Percentiles rank a stretch among this genome's conserved stretches.
Evolutionary conservation across 2,329 filamentous ascomycete species (phyloP).

Genomic region (Venturia carpophila): DNA sequence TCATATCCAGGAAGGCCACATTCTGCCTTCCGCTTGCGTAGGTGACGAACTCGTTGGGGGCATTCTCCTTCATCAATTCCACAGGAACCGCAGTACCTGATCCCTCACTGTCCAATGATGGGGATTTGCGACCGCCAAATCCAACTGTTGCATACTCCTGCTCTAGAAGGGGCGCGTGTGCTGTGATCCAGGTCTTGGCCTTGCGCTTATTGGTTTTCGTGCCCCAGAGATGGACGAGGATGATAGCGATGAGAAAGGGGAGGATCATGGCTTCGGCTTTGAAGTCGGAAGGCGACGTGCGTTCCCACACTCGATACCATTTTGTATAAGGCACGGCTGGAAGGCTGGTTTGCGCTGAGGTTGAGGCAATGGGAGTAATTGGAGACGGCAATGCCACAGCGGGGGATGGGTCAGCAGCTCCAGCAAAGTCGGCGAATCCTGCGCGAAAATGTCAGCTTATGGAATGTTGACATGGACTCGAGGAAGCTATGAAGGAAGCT

Average conservation of each 20-base stretch:
- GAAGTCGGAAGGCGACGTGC: slow-evolving; percentile 76
- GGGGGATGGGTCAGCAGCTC: slow-evolving; percentile 59
- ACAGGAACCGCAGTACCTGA: slow-evolving; percentile 43
- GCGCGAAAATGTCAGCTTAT: slow-evolving; percentile 18
- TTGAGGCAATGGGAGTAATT: slow-evolving; percentile 23
- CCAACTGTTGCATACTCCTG: slow-evolving; percentile 84
- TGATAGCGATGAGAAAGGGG: slow-evolving; percentile 62
- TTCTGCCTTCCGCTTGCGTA: slow-evolving; percentile 93
- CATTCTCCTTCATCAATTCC: slow-evolving; percentile 72
- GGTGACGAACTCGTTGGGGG: slow-evolving; percentile 73
- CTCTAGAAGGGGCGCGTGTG: slow-evolving; percentile 62
- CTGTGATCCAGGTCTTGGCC: slow-evolving; percentile 71
- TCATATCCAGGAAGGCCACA: slow-evolving; percentile 80
- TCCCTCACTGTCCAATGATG: slow-evolving; percentile 40
- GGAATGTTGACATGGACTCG: not conserved
- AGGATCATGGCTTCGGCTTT: slow-evolving; percentile 77
- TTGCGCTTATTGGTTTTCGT: slow-evolving; percentile 70
- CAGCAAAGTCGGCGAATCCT: slow-evolving; percentile 95
- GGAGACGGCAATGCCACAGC: slow-evolving; percentile 39
- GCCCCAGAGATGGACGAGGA: slow-evolving; percentile 75
- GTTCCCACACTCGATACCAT: slow-evolving; percentile 97
- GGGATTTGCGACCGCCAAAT: slow-evolving; percentile 52
- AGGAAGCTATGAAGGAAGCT: not conserved
- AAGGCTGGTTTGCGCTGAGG: slow-evolving; percentile 39
- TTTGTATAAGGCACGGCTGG: slow-evolving; percentile 63